Evolutionary conservation across 202 grass and related monocot species (phyloP), one percentile per base, ranked within the genome.

Genomic region (Eragrostis tef): DNA sequence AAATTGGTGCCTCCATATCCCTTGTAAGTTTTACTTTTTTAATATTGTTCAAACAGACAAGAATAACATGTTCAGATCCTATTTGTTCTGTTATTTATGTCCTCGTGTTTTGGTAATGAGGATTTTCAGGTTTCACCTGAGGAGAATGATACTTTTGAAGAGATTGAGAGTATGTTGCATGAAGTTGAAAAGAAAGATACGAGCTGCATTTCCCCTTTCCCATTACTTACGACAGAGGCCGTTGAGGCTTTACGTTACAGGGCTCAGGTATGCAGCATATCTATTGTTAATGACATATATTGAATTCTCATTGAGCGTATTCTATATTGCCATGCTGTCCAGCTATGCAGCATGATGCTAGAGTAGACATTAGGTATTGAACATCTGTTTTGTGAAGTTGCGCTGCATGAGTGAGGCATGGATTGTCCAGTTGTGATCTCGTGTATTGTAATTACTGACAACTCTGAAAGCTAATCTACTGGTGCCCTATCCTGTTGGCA

Each of bases 221-320:
- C 92, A 29, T 82, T 94, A 65, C 95, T 98, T 20, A 90, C 88
- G 6, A 85, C 79, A 79, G 86, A 88, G 61, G 92, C 92, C 9
- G 90, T 98, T 7, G 90, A 93, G 27, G 93, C 92, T 79, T 83
- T 98, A 71, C 90, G 95, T 4, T 98, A 98, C 46, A 94, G 95
- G 56, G 82, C 95, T 87, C 89, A 98, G 92, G 95, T 93, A 86
- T 53, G 50, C 9, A n/a, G 46, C 43, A 54, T 79, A 19, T 56
- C 57, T 77, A 73, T 71, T 11, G 22, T 41, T 39, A 57, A 75
- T 78, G 62, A 26, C 58, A 81, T 90, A n/a, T 60, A 61, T 71
- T 84, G 20, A 56, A 65, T 62, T 11, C 31, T 51, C 27, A 13
- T 16, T 3, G 9, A 53, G 60, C 48, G 45, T 75, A 41, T 66